Conservation (phyloP, 2,329 filamentous ascomycete species). For the Tothia fuscella region DNA sequence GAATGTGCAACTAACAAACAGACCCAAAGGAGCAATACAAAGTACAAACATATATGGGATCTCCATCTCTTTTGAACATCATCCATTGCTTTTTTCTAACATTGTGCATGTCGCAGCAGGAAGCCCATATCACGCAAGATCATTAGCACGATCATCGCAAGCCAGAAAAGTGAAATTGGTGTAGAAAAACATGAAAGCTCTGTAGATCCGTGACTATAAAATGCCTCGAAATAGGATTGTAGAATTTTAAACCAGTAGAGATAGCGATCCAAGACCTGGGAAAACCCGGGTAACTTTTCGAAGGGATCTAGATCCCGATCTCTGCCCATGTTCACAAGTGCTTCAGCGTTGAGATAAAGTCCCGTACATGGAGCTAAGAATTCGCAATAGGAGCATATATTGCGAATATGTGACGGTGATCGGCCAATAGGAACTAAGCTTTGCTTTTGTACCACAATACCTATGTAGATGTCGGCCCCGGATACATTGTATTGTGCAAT, state of each 20-base stretch:
- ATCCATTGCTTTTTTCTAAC: background rate
- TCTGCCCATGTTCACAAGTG: background rate
- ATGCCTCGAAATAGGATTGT: background rate
- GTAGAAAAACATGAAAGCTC: background rate
- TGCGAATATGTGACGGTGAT: conserved; percentile 4
- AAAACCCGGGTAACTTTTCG: background rate
- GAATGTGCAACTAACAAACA: background rate
- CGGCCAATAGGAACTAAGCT: no score
- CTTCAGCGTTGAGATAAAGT: background rate
- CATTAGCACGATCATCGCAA: background rate
- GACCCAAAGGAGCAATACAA: background rate
- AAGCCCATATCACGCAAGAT: background rate
- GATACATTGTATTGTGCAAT: no score
- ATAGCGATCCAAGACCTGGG: background rate
- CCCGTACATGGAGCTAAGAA: background rate
- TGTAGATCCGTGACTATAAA: background rate
- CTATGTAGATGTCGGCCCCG: no score
- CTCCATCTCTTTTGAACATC: background rate
- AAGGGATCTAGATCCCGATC: background rate
- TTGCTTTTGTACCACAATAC: no score
- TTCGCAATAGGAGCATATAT: conserved; percentile 5
- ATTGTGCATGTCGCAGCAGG: background rate
- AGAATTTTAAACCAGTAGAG: background rate
- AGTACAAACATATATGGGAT: background rate
- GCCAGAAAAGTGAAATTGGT: background rate